Base-by-base conservation (phyloP, 768 basidiomycete species). In the Pleurotus giganteus region DNA sequence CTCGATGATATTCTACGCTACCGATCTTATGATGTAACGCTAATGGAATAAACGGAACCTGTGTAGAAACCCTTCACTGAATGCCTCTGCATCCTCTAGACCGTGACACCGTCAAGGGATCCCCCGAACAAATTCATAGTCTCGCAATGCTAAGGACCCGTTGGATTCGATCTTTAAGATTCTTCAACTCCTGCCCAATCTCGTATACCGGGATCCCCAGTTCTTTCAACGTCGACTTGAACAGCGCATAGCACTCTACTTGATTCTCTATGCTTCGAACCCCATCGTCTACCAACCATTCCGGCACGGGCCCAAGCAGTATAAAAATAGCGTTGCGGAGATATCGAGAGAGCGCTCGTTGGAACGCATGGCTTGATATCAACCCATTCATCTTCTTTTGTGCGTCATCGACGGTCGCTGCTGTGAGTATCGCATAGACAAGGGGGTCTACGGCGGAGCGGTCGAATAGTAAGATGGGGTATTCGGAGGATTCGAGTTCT, bases 221-320 rank as follows among this genome's bases (percentile, higher is more conserved):
- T 13, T 45, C 23, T 0, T 2, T 3, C 23, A 45, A 24, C 7
- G 43, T 45, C 5, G 19, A 15, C 23, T 45, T 24, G 13, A 45
- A 45, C 43, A 45, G 23, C 23, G 6, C 23, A 9, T 21, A 45
- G 24, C 7, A 45, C 23, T 26, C 43, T 5, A 45, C 19, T 24
- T 45, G 43, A 24, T 84, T 69, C 17, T 86, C 81, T 58, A 83
- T 61, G 47, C 69, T 78, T 4, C 86, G 78, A 28, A 86, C 71
- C 1, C 85, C 86, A 53, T 88, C 86, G 57, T 88, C 86, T 0
- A 78, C 68, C 27, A 81, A 26, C 86, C 86, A 88, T 55, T 81
- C 83, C 11, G 66, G 57, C 28, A 86, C 78, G 0, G 83, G 83
- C 2, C 65, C 71, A 34, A 88, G 68, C 21, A 88, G 71, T 15